Evolutionary conservation across 108 stramenopile species (phyloP), one percentile per base, ranked within the genome.

Genomic region (Epipyxis sp.): DNA sequence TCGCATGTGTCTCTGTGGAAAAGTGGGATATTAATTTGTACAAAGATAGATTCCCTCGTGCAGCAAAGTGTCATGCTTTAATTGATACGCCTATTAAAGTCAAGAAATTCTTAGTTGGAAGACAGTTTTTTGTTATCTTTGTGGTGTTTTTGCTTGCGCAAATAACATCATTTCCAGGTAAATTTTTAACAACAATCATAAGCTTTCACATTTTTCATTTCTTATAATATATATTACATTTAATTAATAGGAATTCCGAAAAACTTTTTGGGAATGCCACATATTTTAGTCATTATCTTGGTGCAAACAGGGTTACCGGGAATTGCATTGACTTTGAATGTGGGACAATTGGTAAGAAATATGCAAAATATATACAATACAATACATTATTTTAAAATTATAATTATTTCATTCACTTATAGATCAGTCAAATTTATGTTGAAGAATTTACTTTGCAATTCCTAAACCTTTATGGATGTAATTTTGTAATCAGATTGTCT

Each of bases 51-150:
- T 65, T 35, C 34, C 61, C 61, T 65, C 61, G 61, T 65, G 61
- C 34, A 10, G 25, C 34, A 10, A 65, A 65, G 34, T 65, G 61
- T 65, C 61, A 65, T 6, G 6, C 6, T 6, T 25, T 65, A 32
- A 32, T 65, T 32, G 35, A 65, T 37, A 65, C 13, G 30, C 61
- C 61, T 37, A 32, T 32, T 16, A 65, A 65, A 65, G 61, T 65
- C 34, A 65, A 65, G 61, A 29, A 65, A 39, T 74, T 74, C 35
- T 32, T 74, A 6, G 50, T 74, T 13, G 71, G 71, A 6, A 27
- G 71, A 74, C 71, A 74, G 32, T 74, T 74, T 32, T 74, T 74
- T 32, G 32, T 37, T 10, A 34, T 74, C 32, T 74, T 74, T 57
- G 71, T 74, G 13, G 71, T 74, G 42, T 74, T 74, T 39, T 42